Base-by-base conservation (phyloP, 352 stramenopile species). In the Phytopythium ostracodes region DNA sequence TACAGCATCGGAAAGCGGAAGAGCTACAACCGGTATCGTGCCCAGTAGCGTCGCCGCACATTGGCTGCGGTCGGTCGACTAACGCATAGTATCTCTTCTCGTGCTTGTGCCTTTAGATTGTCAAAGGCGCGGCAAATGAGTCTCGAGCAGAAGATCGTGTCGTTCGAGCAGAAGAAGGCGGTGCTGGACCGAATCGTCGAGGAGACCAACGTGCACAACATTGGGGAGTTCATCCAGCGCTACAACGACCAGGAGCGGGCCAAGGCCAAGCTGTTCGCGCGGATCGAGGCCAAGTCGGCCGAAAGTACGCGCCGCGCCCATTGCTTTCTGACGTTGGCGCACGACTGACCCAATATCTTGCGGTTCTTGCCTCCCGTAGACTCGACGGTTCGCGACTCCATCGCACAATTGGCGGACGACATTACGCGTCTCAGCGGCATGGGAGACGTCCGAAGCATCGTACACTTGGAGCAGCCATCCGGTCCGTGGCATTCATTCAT, bases 141-240 rank as follows among this genome's bases (percentile, higher is more conserved):
- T 49, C 57, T 89, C 55, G 80, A 89, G 62, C 77, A 88, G 56
- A 87, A 87, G 29, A 69, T 81, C 4, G 68, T 88, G 36, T 87
- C 81, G 22, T 88, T 90, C 29, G 76, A 90, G 68, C 76, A 90
- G 53, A 90, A 90, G 51, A 87, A 86, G 60, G 43, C 63, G n/a
- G 56, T 85, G 6, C 68, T 90, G n/a, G 78, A 90, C 53, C 68
- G 70, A 22, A 73, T 90, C 55, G 66, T 86, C 18, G 53, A 79
- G 47, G 75, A 87, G 38, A 84, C 75, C 38, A 70, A 63, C 31
- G 70, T 83, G 14, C 59, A 70, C 36, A 83, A 78, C n/a, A 47
- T 90, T n/a, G 69, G 75, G 31, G 78, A 87, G 25, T 88, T 90
- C 62, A 86, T 89, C 55, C 50, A 69, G 22, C 67, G 73, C n/a